phyloP scores from a whole-genome alignment of 768 basidiomycete genomes.

The Tulasnella sp. region DNA sequence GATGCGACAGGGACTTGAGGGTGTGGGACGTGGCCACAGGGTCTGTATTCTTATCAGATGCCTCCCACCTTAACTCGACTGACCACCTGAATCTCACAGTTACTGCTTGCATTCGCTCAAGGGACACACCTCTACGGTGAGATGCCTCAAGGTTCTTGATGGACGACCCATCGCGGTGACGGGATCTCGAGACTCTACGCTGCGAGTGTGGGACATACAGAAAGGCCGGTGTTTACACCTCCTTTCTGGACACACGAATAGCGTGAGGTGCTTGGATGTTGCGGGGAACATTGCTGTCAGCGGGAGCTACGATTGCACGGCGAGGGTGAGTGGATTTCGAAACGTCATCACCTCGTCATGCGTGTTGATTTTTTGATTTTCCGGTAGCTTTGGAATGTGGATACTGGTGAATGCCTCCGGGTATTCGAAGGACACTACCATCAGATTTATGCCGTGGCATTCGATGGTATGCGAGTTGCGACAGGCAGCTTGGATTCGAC shows the following conservation, averaged over 20 bases:
- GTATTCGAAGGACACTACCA: conserved; percentile 72
- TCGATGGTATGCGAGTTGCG: conserved; percentile 69
- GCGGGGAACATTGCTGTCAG: conserved; percentile 74
- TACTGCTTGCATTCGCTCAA: conserved; percentile 64
- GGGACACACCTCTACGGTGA: conserved; percentile 83
- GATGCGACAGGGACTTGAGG: conserved; percentile 81
- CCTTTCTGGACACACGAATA: conserved; percentile 63
- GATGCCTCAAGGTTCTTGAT: conserved; percentile 80
- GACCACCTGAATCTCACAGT: conserved; percentile 22
- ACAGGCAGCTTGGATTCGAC: conserved; percentile 91
- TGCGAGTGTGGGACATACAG: conserved; percentile 91
- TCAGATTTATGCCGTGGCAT: conserved; percentile 84
- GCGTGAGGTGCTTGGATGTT: conserved; percentile 82
- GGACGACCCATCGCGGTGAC: conserved; percentile 80
- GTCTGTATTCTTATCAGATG: conserved; percentile 32
- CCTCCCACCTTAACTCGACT: not conserved
- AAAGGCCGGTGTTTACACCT: conserved; percentile 51
- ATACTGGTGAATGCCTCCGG: conserved; percentile 77
- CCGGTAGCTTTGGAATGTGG: conserved; percentile 75
- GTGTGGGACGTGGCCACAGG: conserved; percentile 88
- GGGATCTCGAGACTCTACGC: conserved; percentile 73
- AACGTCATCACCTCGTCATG: not conserved
- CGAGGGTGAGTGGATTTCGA: conserved; percentile 43
- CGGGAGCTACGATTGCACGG: conserved; percentile 86
- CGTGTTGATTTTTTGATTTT: not conserved